Conservation (phyloP, 208 protist species). For the Crithidia fasciculata region DNA sequence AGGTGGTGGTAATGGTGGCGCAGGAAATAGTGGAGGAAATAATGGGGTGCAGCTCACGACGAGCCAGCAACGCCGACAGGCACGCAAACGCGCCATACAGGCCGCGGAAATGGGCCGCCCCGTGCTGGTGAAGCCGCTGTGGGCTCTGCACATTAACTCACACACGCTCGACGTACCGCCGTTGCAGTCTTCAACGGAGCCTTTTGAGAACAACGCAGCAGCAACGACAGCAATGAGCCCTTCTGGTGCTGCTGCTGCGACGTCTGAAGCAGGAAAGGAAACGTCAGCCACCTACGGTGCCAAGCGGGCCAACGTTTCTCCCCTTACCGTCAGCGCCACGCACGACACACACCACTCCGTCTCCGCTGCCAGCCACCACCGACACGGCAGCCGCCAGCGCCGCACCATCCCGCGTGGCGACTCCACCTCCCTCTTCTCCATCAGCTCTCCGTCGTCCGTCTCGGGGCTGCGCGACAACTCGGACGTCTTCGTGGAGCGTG, state of each 20-base stretch:
- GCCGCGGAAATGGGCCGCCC: slow-evolving; percentile 26
- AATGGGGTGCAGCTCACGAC: neutral
- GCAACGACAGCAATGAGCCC: neutral
- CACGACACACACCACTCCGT: neutral
- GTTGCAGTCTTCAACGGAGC: slow-evolving; percentile 4
- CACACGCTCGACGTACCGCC: slow-evolving; percentile 26
- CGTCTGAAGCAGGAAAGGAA: neutral
- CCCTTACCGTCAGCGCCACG: neutral
- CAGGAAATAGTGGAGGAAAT: too few relatives aligned
- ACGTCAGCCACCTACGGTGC: neutral
- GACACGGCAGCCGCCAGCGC: neutral
- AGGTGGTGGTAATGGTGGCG: too few relatives aligned
- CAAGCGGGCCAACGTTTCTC: neutral
- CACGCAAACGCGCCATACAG: slow-evolving; percentile 27
- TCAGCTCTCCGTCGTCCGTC: slow-evolving; percentile 15
- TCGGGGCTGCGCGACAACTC: slow-evolving; percentile 9
- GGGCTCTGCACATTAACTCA: slow-evolving; percentile 30
- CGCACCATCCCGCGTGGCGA: neutral
- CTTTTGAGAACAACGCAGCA: neutral
- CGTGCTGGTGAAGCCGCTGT: slow-evolving; percentile 40
- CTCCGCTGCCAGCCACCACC: neutral
- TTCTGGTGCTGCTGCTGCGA: neutral
- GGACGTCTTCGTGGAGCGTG: neutral
- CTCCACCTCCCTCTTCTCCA: slow-evolving; percentile 21
- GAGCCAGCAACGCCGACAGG: slow-evolving; percentile 25